phyloP scores from a whole-genome alignment of 2,329 filamentous ascomycete species.

The Scleromitrula shiraiana region DNA sequence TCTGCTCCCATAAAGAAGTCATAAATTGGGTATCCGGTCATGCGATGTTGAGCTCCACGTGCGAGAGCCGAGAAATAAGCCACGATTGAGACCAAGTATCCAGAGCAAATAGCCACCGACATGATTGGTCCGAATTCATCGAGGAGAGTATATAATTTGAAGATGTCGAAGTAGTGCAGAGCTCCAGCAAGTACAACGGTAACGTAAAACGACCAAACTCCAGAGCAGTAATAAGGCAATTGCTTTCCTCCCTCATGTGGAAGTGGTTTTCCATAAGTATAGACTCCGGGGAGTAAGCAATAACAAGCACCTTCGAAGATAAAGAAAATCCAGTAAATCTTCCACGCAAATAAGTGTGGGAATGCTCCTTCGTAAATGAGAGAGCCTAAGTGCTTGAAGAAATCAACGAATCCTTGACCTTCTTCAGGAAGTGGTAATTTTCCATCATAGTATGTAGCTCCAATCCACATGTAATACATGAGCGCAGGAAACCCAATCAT shows the following conservation, averaged over 20 bases:
- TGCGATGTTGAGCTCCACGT: slow-evolving; percentile 80
- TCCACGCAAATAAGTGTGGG: slow-evolving; percentile 75
- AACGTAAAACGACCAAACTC: slow-evolving; percentile 76
- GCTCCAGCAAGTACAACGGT: slow-evolving; percentile 64
- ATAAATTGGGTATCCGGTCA: slow-evolving; percentile 76
- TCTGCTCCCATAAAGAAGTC: slow-evolving; percentile 91
- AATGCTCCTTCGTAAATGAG: slow-evolving; percentile 79
- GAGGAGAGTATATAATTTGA: slow-evolving; percentile 84
- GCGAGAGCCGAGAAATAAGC: slow-evolving; percentile 80
- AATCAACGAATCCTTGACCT: slow-evolving; percentile 62
- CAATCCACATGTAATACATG: slow-evolving; percentile 99
- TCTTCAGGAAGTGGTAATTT: slow-evolving; percentile 61
- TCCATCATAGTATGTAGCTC: slow-evolving; percentile 85
- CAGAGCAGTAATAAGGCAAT: slow-evolving; percentile 91
- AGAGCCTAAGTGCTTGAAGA: slow-evolving; percentile 59
- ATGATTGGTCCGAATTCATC: slow-evolving; percentile 93
- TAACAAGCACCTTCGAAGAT: slow-evolving; percentile 79
- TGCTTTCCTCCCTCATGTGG: slow-evolving; percentile 76
- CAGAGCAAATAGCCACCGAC: slow-evolving; percentile 86
- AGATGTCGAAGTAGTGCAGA: slow-evolving; percentile 76
- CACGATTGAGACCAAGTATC: slow-evolving; percentile 72
- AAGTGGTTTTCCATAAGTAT: slow-evolving; percentile 80
- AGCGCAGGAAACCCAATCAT: slow-evolving; percentile 90
- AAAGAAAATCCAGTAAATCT: slow-evolving; percentile 92
- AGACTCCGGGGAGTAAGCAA: slow-evolving; percentile 78